These are phyloP conservation scores for Stipa capillata DNA, from an alignment of 176 grass and related monocot genomes.

Conservation along the genomic window DNA sequence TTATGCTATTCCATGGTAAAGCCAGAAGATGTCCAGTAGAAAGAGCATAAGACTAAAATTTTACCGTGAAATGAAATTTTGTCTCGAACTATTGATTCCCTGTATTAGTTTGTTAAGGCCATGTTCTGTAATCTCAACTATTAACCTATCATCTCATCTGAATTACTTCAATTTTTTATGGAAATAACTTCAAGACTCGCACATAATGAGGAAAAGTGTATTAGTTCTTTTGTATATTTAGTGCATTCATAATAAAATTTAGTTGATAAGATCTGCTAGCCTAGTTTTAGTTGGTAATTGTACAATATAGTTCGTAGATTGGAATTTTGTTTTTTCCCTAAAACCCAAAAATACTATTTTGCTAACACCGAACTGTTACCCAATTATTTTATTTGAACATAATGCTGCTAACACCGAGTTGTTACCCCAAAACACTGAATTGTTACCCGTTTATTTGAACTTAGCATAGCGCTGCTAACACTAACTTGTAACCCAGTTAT, in stretches of 20 bases:
- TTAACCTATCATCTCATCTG: too few relatives aligned
- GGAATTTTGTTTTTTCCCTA: neutral
- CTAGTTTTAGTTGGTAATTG: neutral
- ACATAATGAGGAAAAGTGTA: neutral
- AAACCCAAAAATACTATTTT: neutral
- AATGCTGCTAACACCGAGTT: too few relatives aligned
- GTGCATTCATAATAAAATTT: neutral
- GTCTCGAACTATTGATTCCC: too few relatives aligned
- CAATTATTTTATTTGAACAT: too few relatives aligned
- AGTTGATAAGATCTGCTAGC: neutral
- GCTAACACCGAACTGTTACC: too few relatives aligned
- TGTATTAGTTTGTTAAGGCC: neutral
- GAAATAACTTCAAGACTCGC: neutral
- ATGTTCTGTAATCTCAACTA: neutral
- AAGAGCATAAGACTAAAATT: too few relatives aligned
- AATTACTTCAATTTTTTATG: too few relatives aligned
- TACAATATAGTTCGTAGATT: neutral
- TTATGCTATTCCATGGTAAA: constrained; percentile 15
- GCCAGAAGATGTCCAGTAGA: neutral
- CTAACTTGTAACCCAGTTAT: neutral
- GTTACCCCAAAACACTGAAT: neutral
- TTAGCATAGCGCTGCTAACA: neutral
- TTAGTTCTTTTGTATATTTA: neutral
- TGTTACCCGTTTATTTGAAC: neutral
- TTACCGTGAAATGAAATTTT: too few relatives aligned